Evolutionary conservation across 805 yeast genomes (phyloP), one percentile per base, ranked within the genome.

Genomic region (Wickerhamiella kurtzmanii): DNA sequence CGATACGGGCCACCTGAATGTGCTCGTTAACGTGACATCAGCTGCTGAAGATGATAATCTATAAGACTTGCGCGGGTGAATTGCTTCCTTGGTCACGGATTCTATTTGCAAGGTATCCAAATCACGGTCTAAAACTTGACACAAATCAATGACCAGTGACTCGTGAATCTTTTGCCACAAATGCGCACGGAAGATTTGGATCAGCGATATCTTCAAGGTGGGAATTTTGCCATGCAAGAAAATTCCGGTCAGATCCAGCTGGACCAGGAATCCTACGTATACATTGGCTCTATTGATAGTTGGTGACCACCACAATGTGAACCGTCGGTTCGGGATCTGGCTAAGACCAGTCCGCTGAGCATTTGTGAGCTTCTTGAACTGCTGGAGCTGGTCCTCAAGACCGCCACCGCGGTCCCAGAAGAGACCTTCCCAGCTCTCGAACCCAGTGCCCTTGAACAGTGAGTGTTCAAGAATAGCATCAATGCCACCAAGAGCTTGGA

Each of bases 281-380:
- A 92, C 97, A 60, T 92, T 92, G 4, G 98, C 98, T 53, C 99
- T 75, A 59, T 92, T 92, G 57, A 92, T 92, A 0, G 99, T 92
- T 4, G 99, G 99, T 0, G 96, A 87, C 99, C 99, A 92, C 99
- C 99, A 92, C 25, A 92, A 68, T 0, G 98, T 92, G 61, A 92
- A 92, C 41, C 99, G 75, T 62, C 99, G 80, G 61, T 92, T 92
- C 2, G 99, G 99, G 58, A 92, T 89, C 66, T 92, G 99, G 59
- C 94, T 84, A 53, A 92, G 73, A 61, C 99, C 99, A 3, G 96
- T 81, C 58, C 98, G 72, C 69, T 92, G 99, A 1, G 99, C 99
- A 64, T 89, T 89, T 1, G 99, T 92, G 55, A 92, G 73, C 61
- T 89, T 92, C 63, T 88, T 87, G 65, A 87, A 84, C 16, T 13